These are phyloP conservation scores for Urochloa ruziziensis DNA, from an alignment of 176 grass and related monocot species.

Conservation along the genomic window DNA sequence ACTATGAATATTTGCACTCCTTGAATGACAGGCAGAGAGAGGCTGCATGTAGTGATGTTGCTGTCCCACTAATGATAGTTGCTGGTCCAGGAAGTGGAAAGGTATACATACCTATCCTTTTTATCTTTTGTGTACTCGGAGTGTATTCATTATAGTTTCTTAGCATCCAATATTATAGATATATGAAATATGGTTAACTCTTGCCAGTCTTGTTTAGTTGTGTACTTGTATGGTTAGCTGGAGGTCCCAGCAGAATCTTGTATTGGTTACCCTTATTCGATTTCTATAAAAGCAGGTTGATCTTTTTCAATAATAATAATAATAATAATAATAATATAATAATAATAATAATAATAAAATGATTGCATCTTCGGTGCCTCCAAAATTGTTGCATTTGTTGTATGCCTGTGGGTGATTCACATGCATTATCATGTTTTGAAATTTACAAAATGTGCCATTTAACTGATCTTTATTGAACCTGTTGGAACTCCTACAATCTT, in stretches of 20 bases:
- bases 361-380: constrained; percentile 3
- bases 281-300: too few species aligned
- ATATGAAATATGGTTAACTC: too few species aligned
- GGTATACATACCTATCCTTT: constrained; percentile 35
- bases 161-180: neutral
- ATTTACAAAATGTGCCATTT: neutral
- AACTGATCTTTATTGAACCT: neutral
- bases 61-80: constrained; percentile 80
- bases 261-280: too few species aligned
- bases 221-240: too few species aligned
- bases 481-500: neutral
- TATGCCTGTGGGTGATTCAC: neutral
- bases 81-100: constrained; percentile 93
- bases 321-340: too few species aligned
- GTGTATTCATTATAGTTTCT: neutral
- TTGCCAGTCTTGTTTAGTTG: too few species aligned
- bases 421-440: neutral
- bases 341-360: too few species aligned
- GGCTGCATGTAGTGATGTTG: constrained; percentile 73
- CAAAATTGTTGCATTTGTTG: neutral
- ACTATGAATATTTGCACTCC: constrained; percentile 75
- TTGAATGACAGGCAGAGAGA: constrained; percentile 78
- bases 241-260: too few species aligned
- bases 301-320: too few species aligned
- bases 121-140: neutral